Conservation (phyloP, 805 yeast genomes). For the Candida methanosorbosa region DNA sequence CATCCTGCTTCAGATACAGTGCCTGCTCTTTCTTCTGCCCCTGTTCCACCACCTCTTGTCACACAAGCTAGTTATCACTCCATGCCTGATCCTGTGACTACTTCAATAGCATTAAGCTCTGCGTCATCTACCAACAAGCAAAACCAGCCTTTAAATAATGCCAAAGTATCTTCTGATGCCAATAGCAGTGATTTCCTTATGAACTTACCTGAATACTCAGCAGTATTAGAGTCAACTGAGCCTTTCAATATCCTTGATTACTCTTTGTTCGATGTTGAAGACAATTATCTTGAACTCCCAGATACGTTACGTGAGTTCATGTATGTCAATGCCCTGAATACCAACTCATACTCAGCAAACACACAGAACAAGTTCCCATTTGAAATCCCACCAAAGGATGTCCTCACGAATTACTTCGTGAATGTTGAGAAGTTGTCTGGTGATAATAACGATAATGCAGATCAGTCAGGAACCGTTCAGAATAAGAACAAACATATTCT, state of each 20-base stretch:
- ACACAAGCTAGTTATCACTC: no score
- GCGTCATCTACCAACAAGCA: no score
- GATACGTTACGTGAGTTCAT: constrained; percentile 29
- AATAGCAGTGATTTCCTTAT: no score
- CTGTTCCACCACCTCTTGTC: no score
- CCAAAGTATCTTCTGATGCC: no score
- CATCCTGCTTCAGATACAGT: no score
- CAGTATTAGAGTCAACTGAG: constrained; percentile 5
- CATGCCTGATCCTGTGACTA: no score
- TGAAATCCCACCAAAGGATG: constrained; percentile 12
- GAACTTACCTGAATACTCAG: background rate
- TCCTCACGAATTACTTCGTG: constrained; percentile 11
- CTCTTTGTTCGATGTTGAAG: constrained; percentile 5
- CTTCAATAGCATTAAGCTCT: no score
- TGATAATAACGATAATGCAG: background rate
- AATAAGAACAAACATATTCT: constrained; percentile 4
- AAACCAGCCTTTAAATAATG: no score
- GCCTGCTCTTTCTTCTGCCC: no score
- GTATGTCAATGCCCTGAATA: constrained; percentile 26
- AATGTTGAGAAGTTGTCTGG: constrained; percentile 11
- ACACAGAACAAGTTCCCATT: constrained; percentile 1
- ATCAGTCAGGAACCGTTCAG: no score
- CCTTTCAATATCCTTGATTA: constrained; percentile 7
- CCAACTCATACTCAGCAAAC: constrained; percentile 4
- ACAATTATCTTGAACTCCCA: constrained; percentile 18